These are phyloP conservation scores for Spinacia oleracea DNA, from an alignment of 179 eudicot species.

Conservation along the genomic window DNA sequence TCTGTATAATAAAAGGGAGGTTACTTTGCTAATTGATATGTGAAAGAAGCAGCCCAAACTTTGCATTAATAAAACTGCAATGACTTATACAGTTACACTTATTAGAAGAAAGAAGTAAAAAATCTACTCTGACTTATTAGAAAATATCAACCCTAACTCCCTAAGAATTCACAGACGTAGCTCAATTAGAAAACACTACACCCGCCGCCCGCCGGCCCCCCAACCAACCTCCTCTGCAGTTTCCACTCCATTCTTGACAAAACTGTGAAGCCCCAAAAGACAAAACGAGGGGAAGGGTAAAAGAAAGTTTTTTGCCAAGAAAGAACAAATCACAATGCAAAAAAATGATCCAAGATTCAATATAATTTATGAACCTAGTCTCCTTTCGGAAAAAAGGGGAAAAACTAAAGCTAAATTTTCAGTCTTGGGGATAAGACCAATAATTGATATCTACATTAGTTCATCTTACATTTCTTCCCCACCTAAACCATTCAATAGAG, in stretches of 20 bases:
- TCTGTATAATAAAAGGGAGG: background rate
- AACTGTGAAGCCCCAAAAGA: background rate
- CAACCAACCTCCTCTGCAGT: background rate
- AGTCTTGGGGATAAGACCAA: background rate
- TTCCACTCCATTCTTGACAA: background rate
- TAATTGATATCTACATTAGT: background rate
- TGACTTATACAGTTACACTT: background rate
- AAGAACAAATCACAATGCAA: background rate
- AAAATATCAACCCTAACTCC: background rate
- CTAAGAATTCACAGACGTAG: background rate
- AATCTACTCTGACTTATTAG: background rate
- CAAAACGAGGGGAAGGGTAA: background rate
- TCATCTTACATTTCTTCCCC: background rate
- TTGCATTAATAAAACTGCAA: background rate
- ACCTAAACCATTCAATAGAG: background rate
- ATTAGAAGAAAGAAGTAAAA: background rate
- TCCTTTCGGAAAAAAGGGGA: background rate
- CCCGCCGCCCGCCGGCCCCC: background rate
- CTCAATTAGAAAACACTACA: background rate
- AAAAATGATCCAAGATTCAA: background rate
- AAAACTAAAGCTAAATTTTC: background rate
- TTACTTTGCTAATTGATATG: background rate
- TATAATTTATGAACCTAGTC: background rate
- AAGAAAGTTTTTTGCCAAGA: background rate
- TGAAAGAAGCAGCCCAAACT: background rate